These are phyloP conservation scores for Claviceps citrina DNA, from an alignment of 2,329 filamentous ascomycete species.

Conservation along the genomic window DNA sequence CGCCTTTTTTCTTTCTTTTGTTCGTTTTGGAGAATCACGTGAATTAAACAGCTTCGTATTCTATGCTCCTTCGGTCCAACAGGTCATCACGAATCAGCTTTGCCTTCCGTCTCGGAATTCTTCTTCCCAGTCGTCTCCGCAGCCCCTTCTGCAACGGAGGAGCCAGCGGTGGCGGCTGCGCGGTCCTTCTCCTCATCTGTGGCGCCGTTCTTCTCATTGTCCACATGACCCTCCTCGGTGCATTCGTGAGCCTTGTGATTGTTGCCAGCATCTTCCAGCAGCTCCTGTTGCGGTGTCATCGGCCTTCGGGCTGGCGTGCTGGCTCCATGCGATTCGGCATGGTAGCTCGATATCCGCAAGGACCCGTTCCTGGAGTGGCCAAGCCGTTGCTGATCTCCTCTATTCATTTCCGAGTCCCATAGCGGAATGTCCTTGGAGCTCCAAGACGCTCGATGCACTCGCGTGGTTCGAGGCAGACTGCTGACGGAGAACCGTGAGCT, in stretches of 20 bases:
- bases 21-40: no score
- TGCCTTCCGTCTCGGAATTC: neutral
- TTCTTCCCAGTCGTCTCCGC: neutral
- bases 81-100: neutral
- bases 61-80: no score
- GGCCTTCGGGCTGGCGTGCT: constrained; percentile 11
- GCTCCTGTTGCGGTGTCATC: constrained; percentile 19
- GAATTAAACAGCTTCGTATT: no score
- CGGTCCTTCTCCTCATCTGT: neutral
- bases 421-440: constrained; percentile 35
- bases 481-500: constrained; percentile 27
- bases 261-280: constrained; percentile 7
- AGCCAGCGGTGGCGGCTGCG: neutral
- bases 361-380: constrained; percentile 19
- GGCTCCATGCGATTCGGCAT: constrained; percentile 9
- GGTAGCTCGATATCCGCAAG: constrained; percentile 14
- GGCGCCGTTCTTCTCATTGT: no score
- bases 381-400: constrained; percentile 14
- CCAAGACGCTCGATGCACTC: constrained; percentile 35
- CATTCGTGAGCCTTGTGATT: neutral
- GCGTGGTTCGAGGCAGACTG: constrained; percentile 34
- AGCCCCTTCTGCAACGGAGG: neutral
- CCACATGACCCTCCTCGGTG: neutral
- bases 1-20: neutral
- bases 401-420: constrained; percentile 22